Evolutionary conservation across 495 filamentous ascomycete species (phyloP).

Genomic region (Lasiosphaeris hirsuta): DNA sequence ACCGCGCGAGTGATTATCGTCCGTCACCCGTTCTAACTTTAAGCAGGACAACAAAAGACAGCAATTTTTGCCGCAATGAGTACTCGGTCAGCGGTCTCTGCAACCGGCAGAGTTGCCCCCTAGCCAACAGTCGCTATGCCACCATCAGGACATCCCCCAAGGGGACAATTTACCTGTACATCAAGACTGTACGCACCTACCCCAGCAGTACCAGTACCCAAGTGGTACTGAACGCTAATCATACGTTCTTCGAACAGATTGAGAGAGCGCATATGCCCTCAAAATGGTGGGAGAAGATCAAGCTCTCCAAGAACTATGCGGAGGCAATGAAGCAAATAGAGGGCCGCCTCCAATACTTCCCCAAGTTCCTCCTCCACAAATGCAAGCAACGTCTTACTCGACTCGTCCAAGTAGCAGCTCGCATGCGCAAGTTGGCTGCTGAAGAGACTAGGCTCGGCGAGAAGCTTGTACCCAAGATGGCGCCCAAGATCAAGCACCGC

Average conservation of each 20-base stretch:
- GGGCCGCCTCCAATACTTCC: slow-evolving; percentile 87
- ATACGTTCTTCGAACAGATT: slow-evolving; percentile 15
- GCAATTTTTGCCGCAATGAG: slow-evolving; percentile 97
- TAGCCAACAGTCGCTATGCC: slow-evolving; percentile 93
- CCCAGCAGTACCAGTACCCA: background rate
- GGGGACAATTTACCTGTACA: slow-evolving; percentile 89
- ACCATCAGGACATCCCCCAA: slow-evolving; percentile 81
- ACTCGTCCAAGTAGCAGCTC: slow-evolving; percentile 87
- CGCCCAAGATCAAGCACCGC: slow-evolving; percentile 84
- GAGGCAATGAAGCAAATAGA: slow-evolving; percentile 84
- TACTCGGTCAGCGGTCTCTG: slow-evolving; percentile 80
- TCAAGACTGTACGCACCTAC: slow-evolving; percentile 69
- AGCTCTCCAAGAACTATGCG: slow-evolving; percentile 84
- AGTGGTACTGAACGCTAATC: too few species aligned
- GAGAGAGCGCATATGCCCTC: slow-evolving; percentile 87
- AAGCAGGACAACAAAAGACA: slow-evolving; percentile 73
- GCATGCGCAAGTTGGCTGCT: slow-evolving; percentile 75
- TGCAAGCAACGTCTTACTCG: slow-evolving; percentile 96
- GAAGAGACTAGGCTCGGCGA: slow-evolving; percentile 93
- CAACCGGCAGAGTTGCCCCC: slow-evolving; percentile 89
- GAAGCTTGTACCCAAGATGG: slow-evolving; percentile 81
- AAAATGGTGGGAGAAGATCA: slow-evolving; percentile 93
- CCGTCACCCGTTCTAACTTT: slow-evolving; percentile 30
- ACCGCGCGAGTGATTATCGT: slow-evolving; percentile 19
- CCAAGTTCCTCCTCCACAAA: slow-evolving; percentile 92